Percentiles rank a stretch among this genome's conserved stretches.
These are phyloP conservation scores for Stemphylium vesicarium DNA, from an alignment of 2,329 filamentous ascomycete species.

Conservation along the genomic window DNA sequence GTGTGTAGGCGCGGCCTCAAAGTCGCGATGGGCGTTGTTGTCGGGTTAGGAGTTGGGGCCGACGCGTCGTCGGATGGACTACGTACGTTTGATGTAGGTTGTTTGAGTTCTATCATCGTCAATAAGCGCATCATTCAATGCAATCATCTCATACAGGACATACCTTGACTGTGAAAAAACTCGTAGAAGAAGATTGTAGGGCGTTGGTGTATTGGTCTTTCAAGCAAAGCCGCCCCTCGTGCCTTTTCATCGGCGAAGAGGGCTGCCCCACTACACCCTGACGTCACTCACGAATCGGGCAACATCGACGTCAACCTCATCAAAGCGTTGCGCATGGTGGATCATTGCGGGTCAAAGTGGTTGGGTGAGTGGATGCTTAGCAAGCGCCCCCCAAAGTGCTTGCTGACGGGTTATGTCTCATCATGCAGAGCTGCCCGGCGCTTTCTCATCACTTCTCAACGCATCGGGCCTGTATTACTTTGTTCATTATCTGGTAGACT, in stretches of 20 bases:
- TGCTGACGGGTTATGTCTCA: slow-evolving; percentile 4
- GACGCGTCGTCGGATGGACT: background rate
- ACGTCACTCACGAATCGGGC: slow-evolving; percentile 36
- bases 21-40: background rate
- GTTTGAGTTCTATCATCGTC: background rate
- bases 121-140: background rate
- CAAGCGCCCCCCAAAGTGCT: slow-evolving; percentile 2
- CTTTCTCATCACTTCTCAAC: slow-evolving; percentile 5
- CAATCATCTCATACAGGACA: background rate
- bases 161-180: background rate
- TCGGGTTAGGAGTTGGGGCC: background rate
- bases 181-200: background rate
- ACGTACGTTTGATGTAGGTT: background rate
- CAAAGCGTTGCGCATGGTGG: slow-evolving; percentile 10
- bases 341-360: slow-evolving; percentile 2
- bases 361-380: slow-evolving; percentile 7
- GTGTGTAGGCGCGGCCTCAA: too few relatives aligned
- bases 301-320: slow-evolving; percentile 35
- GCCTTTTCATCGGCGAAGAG: slow-evolving; percentile 13
- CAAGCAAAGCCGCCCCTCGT: slow-evolving; percentile 6
- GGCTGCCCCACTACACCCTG: slow-evolving; percentile 28
- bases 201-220: slow-evolving; percentile 3
- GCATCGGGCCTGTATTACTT: background rate
- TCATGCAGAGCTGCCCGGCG: slow-evolving; percentile 8
- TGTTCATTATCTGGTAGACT: background rate